Evolutionary conservation across 2,329 filamentous ascomycete genomes (phyloP), one percentile per base, ranked within the genome.

Genomic region (Rosellinia necatrix): DNA sequence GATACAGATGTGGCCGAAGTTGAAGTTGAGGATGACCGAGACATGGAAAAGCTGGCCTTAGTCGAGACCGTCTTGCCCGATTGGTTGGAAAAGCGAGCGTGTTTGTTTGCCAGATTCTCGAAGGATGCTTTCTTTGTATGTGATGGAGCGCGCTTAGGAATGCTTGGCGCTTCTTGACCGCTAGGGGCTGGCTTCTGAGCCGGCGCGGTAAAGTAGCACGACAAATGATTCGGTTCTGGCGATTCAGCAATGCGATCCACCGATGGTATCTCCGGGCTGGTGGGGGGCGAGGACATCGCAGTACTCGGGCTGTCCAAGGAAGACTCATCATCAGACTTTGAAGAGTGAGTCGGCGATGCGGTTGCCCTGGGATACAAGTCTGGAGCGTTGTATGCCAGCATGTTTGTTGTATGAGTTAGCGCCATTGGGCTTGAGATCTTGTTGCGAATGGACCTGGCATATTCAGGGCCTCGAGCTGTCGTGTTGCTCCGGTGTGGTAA

Each of bases 371-470:
- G 68, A 69, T 80, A 76, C 19, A 97, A 86, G 70, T 97, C 89
- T 47, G 93, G 93, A 8, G 94, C 92, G 70, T 93, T 93, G 81
- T 96, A 96, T 6, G 91, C 92, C 51, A 97, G 87, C 83, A 96
- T 91, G 75, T 97, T 99, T 65, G 94, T 97, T 4, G 93, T 96
- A 57, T 94, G 96, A 44, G 97, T 80, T 61, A 99, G 82, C 73
- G 92, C 87, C 49, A 96, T 82, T 0, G 94, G 94, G 3, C 82
- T 85, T 1, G 94, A 99, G 71, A 99, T 99, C 77, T 92, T 87
- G 71, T 81, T 73, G 56, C 88, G 83, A 64, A 86, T 76, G 50
- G 68, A 79, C 73, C 69, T 75, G 62, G 64, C 64, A 70, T 63
- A 62, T 66, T 66, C 55, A 71, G 70, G 58, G 72, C 78, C 71